These are phyloP conservation scores for Isatis lusitanica DNA, from an alignment of 441 rosid species.

Conservation along the genomic window DNA sequence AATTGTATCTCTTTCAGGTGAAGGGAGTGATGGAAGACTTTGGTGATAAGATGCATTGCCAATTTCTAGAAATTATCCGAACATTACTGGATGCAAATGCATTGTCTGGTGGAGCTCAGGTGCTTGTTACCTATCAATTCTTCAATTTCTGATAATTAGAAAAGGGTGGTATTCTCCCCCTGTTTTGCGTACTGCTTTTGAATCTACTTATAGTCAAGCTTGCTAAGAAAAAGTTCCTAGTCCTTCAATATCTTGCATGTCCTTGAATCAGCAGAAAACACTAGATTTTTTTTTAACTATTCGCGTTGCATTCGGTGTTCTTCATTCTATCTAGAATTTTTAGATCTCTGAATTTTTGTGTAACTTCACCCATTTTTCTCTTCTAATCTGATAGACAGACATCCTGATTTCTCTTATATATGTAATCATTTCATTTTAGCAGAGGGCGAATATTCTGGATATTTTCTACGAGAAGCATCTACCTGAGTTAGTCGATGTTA, in stretches of 20 bases:
- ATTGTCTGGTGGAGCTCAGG: conserved; percentile 83
- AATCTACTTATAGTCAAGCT: not conserved
- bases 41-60: conserved; percentile 97
- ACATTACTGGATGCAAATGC: conserved; percentile 90
- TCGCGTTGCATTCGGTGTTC: not conserved
- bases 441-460: conserved; percentile 88
- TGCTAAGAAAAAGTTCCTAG: conserved; percentile 6
- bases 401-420: conserved; percentile 9
- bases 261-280: not conserved
- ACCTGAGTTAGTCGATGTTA: conserved; percentile 85
- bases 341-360: not conserved
- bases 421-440: conserved; percentile 38
- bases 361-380: conserved; percentile 20
- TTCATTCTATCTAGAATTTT: not conserved
- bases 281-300: not conserved
- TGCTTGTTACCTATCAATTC: conserved; percentile 37
- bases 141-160: conserved; percentile 8
- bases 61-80: conserved; percentile 96
- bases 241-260: conserved; percentile 15
- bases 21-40: conserved; percentile 97
- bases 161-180: not conserved
- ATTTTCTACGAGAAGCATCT: conserved; percentile 97
- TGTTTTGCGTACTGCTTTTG: not conserved
- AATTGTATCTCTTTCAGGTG: conserved; percentile 53
- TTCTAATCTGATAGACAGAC: conserved; percentile 17